Evolutionary conservation across 441 rosid species (phyloP).

Genomic region (Erodium trifolium): DNA sequence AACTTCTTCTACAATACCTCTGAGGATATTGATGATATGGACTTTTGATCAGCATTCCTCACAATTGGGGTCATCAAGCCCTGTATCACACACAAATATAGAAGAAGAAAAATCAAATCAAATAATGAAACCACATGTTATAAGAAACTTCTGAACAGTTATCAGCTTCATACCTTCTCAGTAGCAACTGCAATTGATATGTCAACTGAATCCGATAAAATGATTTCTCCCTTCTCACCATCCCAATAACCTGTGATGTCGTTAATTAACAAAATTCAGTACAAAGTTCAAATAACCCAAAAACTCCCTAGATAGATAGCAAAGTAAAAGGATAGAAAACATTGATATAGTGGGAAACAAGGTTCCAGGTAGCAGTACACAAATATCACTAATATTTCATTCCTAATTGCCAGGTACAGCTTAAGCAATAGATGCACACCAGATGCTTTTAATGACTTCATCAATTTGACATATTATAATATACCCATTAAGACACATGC

Average conservation of each 20-base stretch:
- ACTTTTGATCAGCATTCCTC: conserved; percentile 87
- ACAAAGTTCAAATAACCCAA: conserved; percentile 3
- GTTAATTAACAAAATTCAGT: conserved; percentile 19
- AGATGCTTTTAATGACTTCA: not conserved
- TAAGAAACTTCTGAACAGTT: conserved; percentile 14
- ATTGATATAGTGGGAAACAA: not conserved
- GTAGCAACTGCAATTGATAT: conserved; percentile 96
- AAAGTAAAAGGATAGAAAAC: not conserved
- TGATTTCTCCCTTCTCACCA: conserved; percentile 58
- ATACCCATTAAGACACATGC: not conserved
- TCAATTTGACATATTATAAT: not conserved
- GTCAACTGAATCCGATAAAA: conserved; percentile 66
- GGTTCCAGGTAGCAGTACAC: not conserved
- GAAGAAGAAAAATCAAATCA: conserved; percentile 19
- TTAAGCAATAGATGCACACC: not conserved
- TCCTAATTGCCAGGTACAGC: not conserved
- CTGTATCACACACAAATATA: conserved; percentile 23
- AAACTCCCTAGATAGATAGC: not conserved
- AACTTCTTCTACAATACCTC: conserved; percentile 45
- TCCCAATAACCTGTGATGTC: conserved; percentile 68
- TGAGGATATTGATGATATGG: conserved; percentile 67
- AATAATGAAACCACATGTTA: conserved; percentile 20
- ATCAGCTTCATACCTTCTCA: conserved; percentile 59
- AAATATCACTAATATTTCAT: not conserved
- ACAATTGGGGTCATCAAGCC: conserved; percentile 96